Conservation (phyloP, 208 protist genomes). For the Novymonas esmeraldas region DNA sequence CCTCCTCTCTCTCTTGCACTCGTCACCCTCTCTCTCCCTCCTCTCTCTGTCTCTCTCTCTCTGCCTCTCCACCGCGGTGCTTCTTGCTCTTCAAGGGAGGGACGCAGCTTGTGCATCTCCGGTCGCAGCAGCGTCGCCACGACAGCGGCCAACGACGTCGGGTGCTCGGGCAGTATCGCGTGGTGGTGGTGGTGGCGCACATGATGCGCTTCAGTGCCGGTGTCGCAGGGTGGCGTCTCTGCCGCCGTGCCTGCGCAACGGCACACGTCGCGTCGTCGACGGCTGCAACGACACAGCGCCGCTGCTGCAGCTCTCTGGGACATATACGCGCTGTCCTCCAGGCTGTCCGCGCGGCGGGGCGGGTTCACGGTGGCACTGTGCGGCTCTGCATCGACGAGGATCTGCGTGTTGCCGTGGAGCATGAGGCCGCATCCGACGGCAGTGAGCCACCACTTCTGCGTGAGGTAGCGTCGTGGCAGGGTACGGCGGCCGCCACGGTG, state of each 20-base stretch:
- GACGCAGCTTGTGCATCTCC: too few species aligned
- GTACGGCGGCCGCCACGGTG: slow-evolving; percentile 9
- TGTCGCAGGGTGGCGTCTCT: neutral
- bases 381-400: slow-evolving; percentile 31
- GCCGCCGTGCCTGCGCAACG: neutral
- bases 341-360: slow-evolving; percentile 1
- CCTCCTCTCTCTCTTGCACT: neutral
- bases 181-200: neutral
- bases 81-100: too few species aligned
- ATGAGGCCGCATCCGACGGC: neutral
- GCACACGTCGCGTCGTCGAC: neutral
- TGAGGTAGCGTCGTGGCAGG: slow-evolving; percentile 11
- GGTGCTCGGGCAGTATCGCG: neutral
- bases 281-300: neutral
- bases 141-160: neutral
- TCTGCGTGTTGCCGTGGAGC: slow-evolving; percentile 21
- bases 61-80: neutral
- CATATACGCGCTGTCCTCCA: slow-evolving; percentile 11
- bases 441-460: neutral
- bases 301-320: slow-evolving; percentile 20
- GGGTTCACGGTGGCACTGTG: slow-evolving; percentile 5
- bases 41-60: neutral
- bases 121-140: too few species aligned
- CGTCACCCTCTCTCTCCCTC: neutral
- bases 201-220: neutral